Evolutionary conservation across 345 rosid genomes (phyloP), one percentile per base, ranked within the genome.

Genomic region (Gossypium ekmanianum): DNA sequence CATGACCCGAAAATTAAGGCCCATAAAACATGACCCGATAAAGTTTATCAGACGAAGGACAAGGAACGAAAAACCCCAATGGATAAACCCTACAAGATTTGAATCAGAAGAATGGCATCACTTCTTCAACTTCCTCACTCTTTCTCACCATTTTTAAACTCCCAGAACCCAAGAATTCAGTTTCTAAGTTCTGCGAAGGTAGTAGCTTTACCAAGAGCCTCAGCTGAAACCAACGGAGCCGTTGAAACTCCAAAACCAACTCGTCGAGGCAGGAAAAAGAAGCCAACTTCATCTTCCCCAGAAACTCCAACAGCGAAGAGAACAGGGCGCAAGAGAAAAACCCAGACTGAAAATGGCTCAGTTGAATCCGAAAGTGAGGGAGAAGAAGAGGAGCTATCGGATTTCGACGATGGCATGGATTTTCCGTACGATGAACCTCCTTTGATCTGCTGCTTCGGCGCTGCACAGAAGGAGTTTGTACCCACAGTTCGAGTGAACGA

Each of bases 401-500:
- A 88, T 41, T 92, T 76, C 81, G 98, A 91, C 74, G 98, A 94
- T 47, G 97, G 88, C 8, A 80, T 92, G 44, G 91, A 90, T 47
- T 84, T 85, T 70, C 94, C 92, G 1, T 91, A 88, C 87, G 87
- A 87, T 0, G 84, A 87, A n/a, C 97, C 98, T 65, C 97, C 97
- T 20, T 79, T 92, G 34, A 74, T 92, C 20, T 91, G 97, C 91
- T 94, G 97, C 76, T 92, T 94, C 71, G 98, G 97, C 7, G 87
- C 97, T 7, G 93, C 79, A 4, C 91, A 83, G 81, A 90, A 87
- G 79, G 98, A 94, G 71, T 94, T 94, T 68, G 85, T 92, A 45
- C 98, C 98, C 0, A 84, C 87, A 52, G 98, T 92, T 72, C 82
- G 98, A 81, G 95, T 87, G 55, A 89, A 89, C 76, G 92, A 91